Conservation (phyloP, 768 basidiomycete genomes). For the Podaxis pistillaris region DNA sequence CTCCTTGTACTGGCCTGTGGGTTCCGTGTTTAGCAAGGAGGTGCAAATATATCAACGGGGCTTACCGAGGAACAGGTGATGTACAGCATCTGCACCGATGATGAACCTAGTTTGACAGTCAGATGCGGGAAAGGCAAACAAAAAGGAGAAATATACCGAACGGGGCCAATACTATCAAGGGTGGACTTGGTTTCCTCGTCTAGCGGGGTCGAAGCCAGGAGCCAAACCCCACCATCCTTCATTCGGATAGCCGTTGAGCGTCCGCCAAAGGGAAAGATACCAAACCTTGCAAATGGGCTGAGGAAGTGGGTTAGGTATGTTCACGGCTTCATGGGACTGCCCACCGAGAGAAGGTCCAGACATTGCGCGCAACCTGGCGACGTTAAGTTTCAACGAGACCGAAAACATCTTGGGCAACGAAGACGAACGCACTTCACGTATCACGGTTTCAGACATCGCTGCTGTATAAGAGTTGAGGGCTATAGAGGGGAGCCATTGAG, state of each 20-base stretch:
- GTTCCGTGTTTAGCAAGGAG: not conserved
- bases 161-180: slow-evolving; percentile 62
- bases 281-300: slow-evolving; percentile 68
- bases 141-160: slow-evolving; percentile 45
- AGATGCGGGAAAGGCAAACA: not conserved
- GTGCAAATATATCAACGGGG: not conserved
- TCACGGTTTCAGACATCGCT: slow-evolving; percentile 36
- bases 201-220: slow-evolving; percentile 79
- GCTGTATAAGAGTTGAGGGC: not conserved
- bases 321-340: slow-evolving; percentile 10
- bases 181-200: slow-evolving; percentile 61
- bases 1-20: slow-evolving; percentile 57
- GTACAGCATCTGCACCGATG: slow-evolving; percentile 54
- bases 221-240: slow-evolving; percentile 67
- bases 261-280: slow-evolving; percentile 75
- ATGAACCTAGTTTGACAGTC: slow-evolving; percentile 45
- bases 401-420: not conserved
- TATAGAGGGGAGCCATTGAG: not conserved
- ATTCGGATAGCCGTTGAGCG: slow-evolving; percentile 80
- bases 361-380: slow-evolving; percentile 43
- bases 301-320: not conserved
- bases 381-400: not conserved
- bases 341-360: slow-evolving; percentile 69
- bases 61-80: slow-evolving; percentile 58
- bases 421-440: slow-evolving; percentile 33